phyloP scores from a whole-genome alignment of 1,139 yeast species.

The Pneumocystis sp. region DNA sequence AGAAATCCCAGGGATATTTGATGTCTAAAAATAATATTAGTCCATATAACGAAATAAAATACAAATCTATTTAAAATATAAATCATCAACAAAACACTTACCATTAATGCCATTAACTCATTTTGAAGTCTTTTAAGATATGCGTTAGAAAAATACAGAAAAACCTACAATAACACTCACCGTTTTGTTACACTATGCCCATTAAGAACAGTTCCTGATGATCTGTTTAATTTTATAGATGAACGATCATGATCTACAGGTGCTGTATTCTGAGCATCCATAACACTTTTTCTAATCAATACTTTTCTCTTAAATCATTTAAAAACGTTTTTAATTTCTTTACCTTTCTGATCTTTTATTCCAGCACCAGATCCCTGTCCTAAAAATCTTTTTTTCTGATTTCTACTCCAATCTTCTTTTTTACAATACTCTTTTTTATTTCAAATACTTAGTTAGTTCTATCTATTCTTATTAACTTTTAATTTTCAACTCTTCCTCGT shows the following conservation, averaged over 20 bases:
- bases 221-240: neutral
- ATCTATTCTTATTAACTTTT: neutral
- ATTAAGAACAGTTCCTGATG: neutral
- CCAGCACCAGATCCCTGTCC: neutral
- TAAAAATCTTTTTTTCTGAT: neutral
- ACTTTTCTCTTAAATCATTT: neutral
- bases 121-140: neutral
- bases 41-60: neutral
- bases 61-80: neutral
- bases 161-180: neutral
- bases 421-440: neutral
- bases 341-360: neutral
- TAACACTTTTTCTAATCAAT: neutral
- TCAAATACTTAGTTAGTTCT: neutral
- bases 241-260: neutral
- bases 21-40: slow-evolving; percentile 23
- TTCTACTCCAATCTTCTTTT: neutral
- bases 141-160: neutral
- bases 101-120: neutral
- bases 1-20: slow-evolving; percentile 35
- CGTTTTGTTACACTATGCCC: neutral
- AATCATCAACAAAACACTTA: neutral
- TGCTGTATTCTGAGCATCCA: neutral
- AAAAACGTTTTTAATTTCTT: neutral
- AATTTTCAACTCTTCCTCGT: neutral